Evolutionary conservation across 345 rosid species (phyloP).

Genomic region (Eucalyptus marginata): DNA sequence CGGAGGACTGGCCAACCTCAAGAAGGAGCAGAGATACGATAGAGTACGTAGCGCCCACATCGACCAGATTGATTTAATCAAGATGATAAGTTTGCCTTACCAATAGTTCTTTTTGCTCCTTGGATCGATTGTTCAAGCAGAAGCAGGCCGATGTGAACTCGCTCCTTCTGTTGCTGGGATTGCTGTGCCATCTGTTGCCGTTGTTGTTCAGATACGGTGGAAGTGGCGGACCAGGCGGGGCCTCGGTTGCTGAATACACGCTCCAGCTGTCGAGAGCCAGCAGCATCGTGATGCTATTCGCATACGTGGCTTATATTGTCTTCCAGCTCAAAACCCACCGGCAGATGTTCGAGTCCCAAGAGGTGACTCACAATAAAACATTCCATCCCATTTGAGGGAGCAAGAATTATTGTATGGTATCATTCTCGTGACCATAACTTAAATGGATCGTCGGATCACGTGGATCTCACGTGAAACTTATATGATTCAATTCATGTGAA

Average conservation of each 20-base stretch:
- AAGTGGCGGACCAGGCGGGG: slow-evolving; percentile 9
- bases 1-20: slow-evolving; percentile 77
- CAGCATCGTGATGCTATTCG: slow-evolving; percentile 74
- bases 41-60: slow-evolving; percentile 28
- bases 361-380: slow-evolving; percentile 14
- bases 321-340: slow-evolving; percentile 82
- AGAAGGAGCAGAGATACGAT: slow-evolving; percentile 65
- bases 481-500: fast-evolving
- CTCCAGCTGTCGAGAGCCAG: slow-evolving; percentile 71
- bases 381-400: not conserved
- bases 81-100: not conserved
- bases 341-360: slow-evolving; percentile 39
- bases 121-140: slow-evolving; percentile 19
- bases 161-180: slow-evolving; percentile 50
- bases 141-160: slow-evolving; percentile 83
- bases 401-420: not conserved
- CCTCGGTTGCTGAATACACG: slow-evolving; percentile 4
- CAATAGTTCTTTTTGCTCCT: not conserved
- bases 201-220: slow-evolving; percentile 31
- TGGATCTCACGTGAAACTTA: too few relatives aligned
- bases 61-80: not conserved
- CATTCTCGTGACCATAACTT: not conserved
- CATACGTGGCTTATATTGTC: slow-evolving; percentile 64
- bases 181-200: slow-evolving; percentile 75
- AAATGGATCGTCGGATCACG: not conserved